Evolutionary conservation across 225 moss, liverwort and hornwort genomes (phyloP), one percentile per base, ranked within the genome.

Genomic region (Bryum argenteum): DNA sequence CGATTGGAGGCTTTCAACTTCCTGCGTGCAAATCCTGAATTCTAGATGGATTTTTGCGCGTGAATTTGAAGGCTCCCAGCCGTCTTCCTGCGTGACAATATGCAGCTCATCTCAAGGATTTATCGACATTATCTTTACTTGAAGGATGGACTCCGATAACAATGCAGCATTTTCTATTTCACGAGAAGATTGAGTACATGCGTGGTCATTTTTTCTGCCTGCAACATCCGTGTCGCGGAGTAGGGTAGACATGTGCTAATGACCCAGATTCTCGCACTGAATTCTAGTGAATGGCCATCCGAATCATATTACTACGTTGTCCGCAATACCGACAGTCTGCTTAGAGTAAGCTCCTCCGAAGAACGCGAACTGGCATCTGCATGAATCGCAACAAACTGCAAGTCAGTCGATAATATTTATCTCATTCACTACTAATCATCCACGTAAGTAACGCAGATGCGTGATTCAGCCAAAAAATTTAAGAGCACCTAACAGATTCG

Each of bases 31-130:
- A 79, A 74, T 62, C 72, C 77, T 62, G 18, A 17, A 11, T 13
- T 20, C n/a, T 41, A 7, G 13, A 71, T 41, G 67, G 79, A 54
- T 64, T 85, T 81, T 19, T 77, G 79, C 77, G 74, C 82, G 66
- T 77, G 79, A 77, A 79, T 77, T 82, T 79, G 82, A 79, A 79
- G 79, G 81, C 82, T 79, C 76, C 61, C 63, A 37, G 28, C 40
- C 63, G 38, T 21, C 47, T 6, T 1, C 69, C 67, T 76, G 69
- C 65, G 20, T 42, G 55, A 48, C 48, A 63, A 57, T 0, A 10
- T 40, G 20, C 9, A 38, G 45, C 11, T 16, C 37, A 55, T 39
- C n/a, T 57, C 13, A 41, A 39, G 42, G 42, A n/a, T 12, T 48
- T 6, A 48, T 26, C 8, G n/a, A 39, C 8, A 37, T 3, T 17